Base-by-base conservation (phyloP, 768 basidiomycete genomes). In the Erythrobasidium yunnanense region DNA sequence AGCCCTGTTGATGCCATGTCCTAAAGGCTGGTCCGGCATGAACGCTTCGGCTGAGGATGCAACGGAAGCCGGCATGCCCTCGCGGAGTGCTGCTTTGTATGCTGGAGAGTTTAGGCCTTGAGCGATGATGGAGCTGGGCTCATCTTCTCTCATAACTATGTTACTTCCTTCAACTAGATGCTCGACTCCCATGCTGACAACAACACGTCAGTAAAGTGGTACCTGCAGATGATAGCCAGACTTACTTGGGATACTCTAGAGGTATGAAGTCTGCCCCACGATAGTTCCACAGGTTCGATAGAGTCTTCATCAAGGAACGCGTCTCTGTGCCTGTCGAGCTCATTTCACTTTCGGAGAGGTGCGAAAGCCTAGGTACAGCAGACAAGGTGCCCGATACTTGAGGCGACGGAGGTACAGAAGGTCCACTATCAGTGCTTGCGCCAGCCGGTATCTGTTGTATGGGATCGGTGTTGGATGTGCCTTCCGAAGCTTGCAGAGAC, bases 121-220 rank as follows among this genome's bases (percentile, higher is more conserved):
- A 5, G 95, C 92, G 69, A 97, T 91, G 73, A 97, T 95, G 18
- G 93, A 96, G 0, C 92, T 95, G 1, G 93, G 95, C 73, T 99
- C 95, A 75, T 96, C 91, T 20, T 90, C 90, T 20, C 93, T 83
- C 20, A 99, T 87, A 55, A 96, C 85, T 83, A 97, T 92, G 1
- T 87, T 85, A 17, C 89, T 90, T 73, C 93, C 92, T 35, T 88
- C 82, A 78, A 95, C 96, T 52, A 97, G 86, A 73, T 97, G 90
- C 72, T 96, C 92, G 1, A 75, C 69, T 1, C 75, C 71, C 20
- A 72, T 71, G 6, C 75, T 76, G 65, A 11, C 34, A 0, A 33
- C 15, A 35, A 8, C 13, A 6, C 30, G 22, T n/a, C 5, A 35
- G n/a, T 6, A 52, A 57, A 18, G 15, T 34, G 29, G 15, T 4